Base-by-base conservation (phyloP, 2,329 filamentous ascomycete species). In the Cryphonectria carpinicola region DNA sequence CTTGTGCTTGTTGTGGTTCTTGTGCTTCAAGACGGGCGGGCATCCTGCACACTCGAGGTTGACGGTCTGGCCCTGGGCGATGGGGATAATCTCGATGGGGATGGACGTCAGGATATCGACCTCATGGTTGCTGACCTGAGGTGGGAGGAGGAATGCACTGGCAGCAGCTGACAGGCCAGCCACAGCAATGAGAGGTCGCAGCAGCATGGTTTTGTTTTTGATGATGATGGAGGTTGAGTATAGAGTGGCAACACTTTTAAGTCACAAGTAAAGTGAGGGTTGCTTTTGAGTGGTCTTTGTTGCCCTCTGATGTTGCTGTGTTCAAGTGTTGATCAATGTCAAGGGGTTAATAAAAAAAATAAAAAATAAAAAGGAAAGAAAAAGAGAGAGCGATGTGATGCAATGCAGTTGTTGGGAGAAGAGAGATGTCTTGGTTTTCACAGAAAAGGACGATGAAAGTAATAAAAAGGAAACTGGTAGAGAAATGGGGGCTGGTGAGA, bases 41-140 rank as follows among this genome's bases (percentile, higher is more conserved):
- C 89, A 90, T 72, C 85, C 84, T 28, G 82, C 81, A 76, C 89
- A 91, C 71, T 85, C 81, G 52, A 90, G 75, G 60, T 83, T 80
- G 71, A 90, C 70, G 32, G 79, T 77, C 72, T 85, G 82, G 35
- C 74, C 75, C 74, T 83, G 68, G 37, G 73, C 66, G 54, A 80
- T 74, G 35, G 79, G 76, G 17, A 75, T 74, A 19, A 77, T 76
- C 64, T 81, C 78, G 73, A 82, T 80, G 19, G 81, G 76, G 60
- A 82, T 74, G 37, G 81, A 75, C 68, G 82, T 81, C 78, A 84
- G 80, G 74, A 83, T 76, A 54, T 81, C 79, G 70, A 81, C 78
- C 68, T 85, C 82, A 67, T 81, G 78, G 28, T 80, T 78, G 72
- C 82, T 81, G 69, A 84, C 78, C 75, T 84, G 80, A 70, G 88